These are phyloP conservation scores for Fusarium sp. DNA, from an alignment of 2,329 filamentous ascomycete genomes.

Conservation along the genomic window DNA sequence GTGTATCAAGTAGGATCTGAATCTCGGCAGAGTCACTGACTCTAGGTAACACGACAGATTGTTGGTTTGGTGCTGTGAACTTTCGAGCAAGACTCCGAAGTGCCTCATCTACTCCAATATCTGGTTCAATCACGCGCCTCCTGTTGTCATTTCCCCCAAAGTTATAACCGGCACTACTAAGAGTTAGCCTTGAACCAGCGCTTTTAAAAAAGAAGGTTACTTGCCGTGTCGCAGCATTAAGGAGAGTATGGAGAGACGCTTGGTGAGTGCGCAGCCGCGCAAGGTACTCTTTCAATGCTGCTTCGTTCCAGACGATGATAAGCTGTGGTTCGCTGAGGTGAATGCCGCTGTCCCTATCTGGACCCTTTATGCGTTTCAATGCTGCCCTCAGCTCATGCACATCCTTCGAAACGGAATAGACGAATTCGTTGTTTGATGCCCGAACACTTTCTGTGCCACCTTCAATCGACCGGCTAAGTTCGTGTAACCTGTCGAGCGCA, in stretches of 20 bases:
- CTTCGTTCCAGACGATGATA: constrained; percentile 44
- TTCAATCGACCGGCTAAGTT: constrained; percentile 37
- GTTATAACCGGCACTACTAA: constrained; percentile 29
- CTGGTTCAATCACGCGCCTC: constrained; percentile 43
- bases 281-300: constrained; percentile 34
- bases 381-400: constrained; percentile 40
- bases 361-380: constrained; percentile 41
- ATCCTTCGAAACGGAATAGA: constrained; percentile 41
- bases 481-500: constrained; percentile 41
- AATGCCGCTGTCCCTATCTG: constrained; percentile 43
- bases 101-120: constrained; percentile 39
- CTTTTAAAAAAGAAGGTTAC: neutral
- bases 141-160: constrained; percentile 37
- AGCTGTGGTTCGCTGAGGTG: constrained; percentile 41
- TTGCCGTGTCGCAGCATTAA: constrained; percentile 42
- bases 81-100: constrained; percentile 39
- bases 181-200: constrained; percentile 10
- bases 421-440: constrained; percentile 41
- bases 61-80: constrained; percentile 38
- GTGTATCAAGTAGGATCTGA: constrained; percentile 42
- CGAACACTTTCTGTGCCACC: constrained; percentile 29
- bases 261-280: constrained; percentile 40
- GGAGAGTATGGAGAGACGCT: constrained; percentile 41
- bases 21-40: constrained; percentile 44
- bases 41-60: constrained; percentile 36